Evolutionary conservation across 257 asterid species (phyloP), one percentile per base, ranked within the genome.

Genomic region (Coffea eugenioides): DNA sequence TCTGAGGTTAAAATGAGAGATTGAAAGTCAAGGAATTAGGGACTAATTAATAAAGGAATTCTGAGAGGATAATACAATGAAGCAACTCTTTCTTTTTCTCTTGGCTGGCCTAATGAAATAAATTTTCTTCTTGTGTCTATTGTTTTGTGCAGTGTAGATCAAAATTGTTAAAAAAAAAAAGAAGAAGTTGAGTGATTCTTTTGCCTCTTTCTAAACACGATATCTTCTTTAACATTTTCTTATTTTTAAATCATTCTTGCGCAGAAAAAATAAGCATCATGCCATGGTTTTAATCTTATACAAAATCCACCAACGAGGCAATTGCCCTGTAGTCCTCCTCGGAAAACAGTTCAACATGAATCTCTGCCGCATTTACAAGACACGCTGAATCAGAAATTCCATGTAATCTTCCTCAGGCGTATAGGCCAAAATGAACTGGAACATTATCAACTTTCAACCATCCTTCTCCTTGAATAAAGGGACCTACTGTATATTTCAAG

Each of bases 391-490:
- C n/a, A 56, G 21, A 48, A 77, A 27, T 16, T 49, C 12, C 65
- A 9, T 64, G 46, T 21, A 4, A 75, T 23, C 31, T 62, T 23
- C 43, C 61, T 90, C 71, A 91, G 20, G 75, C 69, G 73, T 76
- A 87, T 81, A 94, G 84, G 78, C 97, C 93, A 48, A 89, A 88
- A 54, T 89, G 89, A 20, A 89, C 93, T 2, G 95, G 97, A 71
- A 92, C 82, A 23, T 48, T 39, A 8, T 21, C 21, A 0, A 39
- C 71, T 18, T 77, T 83, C 34, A 86, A 66, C 92, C 90, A 88
- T 61, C 51, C 69, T 6, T 95, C 93, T 0, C 94, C 99, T 69
- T 93, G 95, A 71, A 95, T 79, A 79, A 95, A 95, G 0, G 95
- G 88, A 14, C 87, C 92, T 1, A 91, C 88, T 3, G 92, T 90